Evolutionary conservation across 345 rosid species (phyloP), one percentile per base, ranked within the genome.

Genomic region (Pseudoturritis turrita): DNA sequence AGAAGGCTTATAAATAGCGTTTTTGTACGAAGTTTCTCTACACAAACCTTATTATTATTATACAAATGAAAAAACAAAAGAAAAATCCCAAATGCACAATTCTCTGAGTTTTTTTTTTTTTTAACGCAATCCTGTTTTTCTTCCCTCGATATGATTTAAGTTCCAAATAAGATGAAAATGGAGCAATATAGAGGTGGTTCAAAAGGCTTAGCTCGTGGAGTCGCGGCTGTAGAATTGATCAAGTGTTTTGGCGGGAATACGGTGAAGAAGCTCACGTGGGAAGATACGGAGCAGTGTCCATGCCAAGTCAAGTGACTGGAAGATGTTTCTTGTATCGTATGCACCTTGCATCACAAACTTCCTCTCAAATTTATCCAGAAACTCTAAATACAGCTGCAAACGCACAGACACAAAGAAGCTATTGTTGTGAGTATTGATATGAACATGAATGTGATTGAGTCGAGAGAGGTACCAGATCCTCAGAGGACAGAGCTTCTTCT

Each of bases 401-500:
- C 13, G 10, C 52, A 65, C 52, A 65, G 8, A 57, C 50, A 45
- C 19, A 74, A n/a, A 5, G 45, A 12, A 50, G 13, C 9, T 5
- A 11, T 21, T 23, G 9, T 21, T 23, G 44, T 67, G 40, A 41
- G 40, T 43, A n/a, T 7, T 26, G 49, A 45, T 28, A 49, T 10
- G n/a, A 47, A 57, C 15, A 49, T 49, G 21, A 28, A 15, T 31
- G 31, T 39, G 51, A 67, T 14, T 46, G n/a, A 50, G 73, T 47
- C 40, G 68, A 67, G 78, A 59, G 2, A 41, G 23, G 39, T 60
- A 67, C 78, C 99, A 95, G 81, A 73, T 95, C 99, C 82, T 95
- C 99, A 5, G 98, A 90, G 65, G 99, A 95, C 77, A 95, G 97
- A 21, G 99, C 99, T 88, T 95, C 99, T 77, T 92, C 99, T 89